These are phyloP conservation scores for Diplogelasinospora grovesii DNA, from an alignment of 495 filamentous ascomycete species.

Conservation along the genomic window DNA sequence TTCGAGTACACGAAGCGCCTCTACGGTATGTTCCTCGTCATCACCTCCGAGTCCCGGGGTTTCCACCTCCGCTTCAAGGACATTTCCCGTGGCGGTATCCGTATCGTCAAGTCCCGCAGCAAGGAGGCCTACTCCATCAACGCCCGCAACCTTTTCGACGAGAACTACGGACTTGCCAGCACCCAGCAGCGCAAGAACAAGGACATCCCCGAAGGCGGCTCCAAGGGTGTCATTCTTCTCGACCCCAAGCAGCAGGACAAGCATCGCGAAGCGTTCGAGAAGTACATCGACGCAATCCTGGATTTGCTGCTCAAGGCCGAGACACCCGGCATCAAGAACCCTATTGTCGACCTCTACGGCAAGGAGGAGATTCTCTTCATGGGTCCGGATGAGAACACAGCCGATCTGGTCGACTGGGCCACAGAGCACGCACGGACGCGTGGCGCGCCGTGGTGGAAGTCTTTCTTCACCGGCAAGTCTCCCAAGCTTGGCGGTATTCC, in stretches of 20 bases:
- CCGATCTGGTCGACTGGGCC: constrained; percentile 94
- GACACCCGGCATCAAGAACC: constrained; percentile 97
- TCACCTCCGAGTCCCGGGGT: constrained; percentile 91
- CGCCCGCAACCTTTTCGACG: constrained; percentile 89
- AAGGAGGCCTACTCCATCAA: constrained; percentile 95
- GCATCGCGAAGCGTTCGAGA: constrained; percentile 86
- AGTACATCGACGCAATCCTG: constrained; percentile 97
- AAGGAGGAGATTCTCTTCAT: constrained; percentile 96
- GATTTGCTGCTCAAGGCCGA: constrained; percentile 84
- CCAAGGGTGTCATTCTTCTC: constrained; percentile 94
- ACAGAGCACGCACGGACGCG: constrained; percentile 85
- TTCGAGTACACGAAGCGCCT: constrained; percentile 90
- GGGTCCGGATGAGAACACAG: constrained; percentile 98
- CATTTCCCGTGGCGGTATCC: constrained; percentile 93
- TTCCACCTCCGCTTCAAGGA: constrained; percentile 98
- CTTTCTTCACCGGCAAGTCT: constrained; percentile 98
- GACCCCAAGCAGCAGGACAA: constrained; percentile 93
- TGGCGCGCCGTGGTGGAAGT: constrained; percentile 98
- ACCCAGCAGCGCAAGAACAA: constrained; percentile 99
- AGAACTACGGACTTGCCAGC: constrained; percentile 97
- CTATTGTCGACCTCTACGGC: constrained; percentile 89
- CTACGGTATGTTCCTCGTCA: constrained; percentile 97
- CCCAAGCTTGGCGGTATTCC: constrained; percentile 94
- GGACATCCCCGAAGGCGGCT: constrained; percentile 98
- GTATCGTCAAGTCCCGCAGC: constrained; percentile 95